Evolutionary conservation across 352 stramenopile genomes (phyloP).

Genomic region (Globisporangium abappressorium): DNA sequence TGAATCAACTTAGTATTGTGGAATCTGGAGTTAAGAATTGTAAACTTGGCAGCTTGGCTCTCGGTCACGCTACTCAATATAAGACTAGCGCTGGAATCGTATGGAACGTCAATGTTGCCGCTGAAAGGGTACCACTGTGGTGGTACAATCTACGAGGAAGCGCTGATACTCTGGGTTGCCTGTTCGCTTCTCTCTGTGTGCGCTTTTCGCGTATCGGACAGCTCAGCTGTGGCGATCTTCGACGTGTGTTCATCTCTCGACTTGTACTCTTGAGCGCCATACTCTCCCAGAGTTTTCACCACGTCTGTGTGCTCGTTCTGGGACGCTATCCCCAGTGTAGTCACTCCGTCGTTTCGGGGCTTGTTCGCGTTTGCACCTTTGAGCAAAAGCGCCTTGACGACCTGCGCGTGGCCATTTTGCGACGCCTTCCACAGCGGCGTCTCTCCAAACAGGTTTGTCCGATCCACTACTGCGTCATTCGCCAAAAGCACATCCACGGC

Average conservation of each 20-base stretch:
- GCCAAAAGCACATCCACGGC: slow-evolving; percentile 10
- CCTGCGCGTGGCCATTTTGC: slow-evolving; percentile 6
- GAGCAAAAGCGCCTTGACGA: slow-evolving; percentile 1
- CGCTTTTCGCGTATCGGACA: neutral
- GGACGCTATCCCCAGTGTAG: neutral
- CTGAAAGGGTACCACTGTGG: neutral
- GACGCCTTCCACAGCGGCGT: slow-evolving; percentile 17
- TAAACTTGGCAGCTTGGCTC: too few relatives aligned
- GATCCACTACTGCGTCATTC: neutral
- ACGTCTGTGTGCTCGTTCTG: neutral
- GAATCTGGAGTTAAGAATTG: too few relatives aligned
- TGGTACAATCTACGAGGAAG: neutral
- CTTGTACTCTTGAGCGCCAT: neutral
- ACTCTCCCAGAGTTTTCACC: neutral
- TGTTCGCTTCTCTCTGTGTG: neutral
- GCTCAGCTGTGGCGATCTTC: neutral
- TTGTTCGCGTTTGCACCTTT: neutral
- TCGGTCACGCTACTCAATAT: too few relatives aligned
- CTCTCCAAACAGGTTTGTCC: slow-evolving; percentile 1
- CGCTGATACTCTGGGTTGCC: neutral
- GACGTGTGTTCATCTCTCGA: neutral
- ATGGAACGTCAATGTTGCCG: neutral
- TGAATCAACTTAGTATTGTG: neutral
- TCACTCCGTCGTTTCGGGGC: neutral
- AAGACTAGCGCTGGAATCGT: neutral